phyloP scores from a whole-genome alignment of 2,329 filamentous ascomycete species.

The Penicillium palitans region DNA sequence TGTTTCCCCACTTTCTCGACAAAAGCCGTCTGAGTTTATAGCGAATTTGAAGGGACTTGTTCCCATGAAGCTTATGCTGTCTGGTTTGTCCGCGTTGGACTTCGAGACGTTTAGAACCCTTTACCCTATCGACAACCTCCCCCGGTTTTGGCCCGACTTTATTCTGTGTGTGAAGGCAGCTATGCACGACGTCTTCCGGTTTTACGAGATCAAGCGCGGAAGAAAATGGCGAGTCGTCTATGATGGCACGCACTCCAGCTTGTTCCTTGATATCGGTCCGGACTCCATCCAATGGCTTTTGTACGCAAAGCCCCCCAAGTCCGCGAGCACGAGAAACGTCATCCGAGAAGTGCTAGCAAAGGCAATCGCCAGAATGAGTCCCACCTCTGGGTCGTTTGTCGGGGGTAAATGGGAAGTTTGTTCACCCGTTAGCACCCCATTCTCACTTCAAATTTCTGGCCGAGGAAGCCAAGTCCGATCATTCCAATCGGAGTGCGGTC shows the following conservation, averaged over 20 bases:
- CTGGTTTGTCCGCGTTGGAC: slow-evolving; percentile 27
- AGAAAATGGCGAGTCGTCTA: slow-evolving; percentile 36
- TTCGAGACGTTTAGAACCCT: slow-evolving; percentile 24
- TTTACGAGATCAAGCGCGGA: slow-evolving; percentile 33
- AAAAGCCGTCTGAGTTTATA: slow-evolving; percentile 48
- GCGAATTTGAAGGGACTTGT: slow-evolving; percentile 43
- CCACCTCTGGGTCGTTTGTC: slow-evolving; percentile 32
- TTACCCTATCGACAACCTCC: slow-evolving; percentile 14
- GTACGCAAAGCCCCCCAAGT: slow-evolving; percentile 46
- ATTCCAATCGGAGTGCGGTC: slow-evolving; percentile 44
- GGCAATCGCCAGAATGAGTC: slow-evolving; percentile 52
- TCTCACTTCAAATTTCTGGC: slow-evolving; percentile 41
- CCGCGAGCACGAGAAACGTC: slow-evolving; percentile 42
- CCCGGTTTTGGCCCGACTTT: slow-evolving; percentile 37
- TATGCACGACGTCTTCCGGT: slow-evolving; percentile 30
- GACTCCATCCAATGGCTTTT: slow-evolving; percentile 48
- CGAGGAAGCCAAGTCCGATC: slow-evolving; percentile 34
- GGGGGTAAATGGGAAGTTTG: slow-evolving; percentile 49
- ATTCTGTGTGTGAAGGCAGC: slow-evolving; percentile 29
- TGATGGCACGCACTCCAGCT: slow-evolving; percentile 24
- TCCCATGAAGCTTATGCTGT: slow-evolving; percentile 44
- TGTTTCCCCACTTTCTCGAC: slow-evolving; percentile 31
- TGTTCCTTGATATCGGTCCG: slow-evolving; percentile 31
- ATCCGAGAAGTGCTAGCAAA: slow-evolving; percentile 46
- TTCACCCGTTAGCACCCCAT: slow-evolving; percentile 39